Evolutionary conservation across 1,284 basidiomycete genomes (phyloP), one percentile per base, ranked within the genome.

Genomic region (Irpex sp.): DNA sequence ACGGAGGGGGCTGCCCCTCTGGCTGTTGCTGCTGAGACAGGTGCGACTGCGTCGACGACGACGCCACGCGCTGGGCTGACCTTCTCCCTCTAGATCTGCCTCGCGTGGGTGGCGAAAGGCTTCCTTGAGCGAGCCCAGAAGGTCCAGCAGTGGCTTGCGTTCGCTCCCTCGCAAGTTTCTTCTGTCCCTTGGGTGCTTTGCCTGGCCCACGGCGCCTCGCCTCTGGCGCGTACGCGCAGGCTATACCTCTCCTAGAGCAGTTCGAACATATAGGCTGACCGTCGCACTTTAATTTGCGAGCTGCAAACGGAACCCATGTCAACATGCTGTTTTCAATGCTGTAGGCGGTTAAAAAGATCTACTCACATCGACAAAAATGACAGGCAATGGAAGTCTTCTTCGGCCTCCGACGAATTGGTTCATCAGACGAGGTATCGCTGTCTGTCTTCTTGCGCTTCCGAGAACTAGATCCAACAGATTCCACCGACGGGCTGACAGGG

Each of bases 241-340:
- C 67, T 61, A 78, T 73, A 59, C 75, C 71, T 37, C 84, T 83
- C 34, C 77, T 78, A 26, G 67, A 70, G 74, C 89, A 92, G 67
- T 87, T 85, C 11, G 73, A 76, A 68, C 90, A 92, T 5, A 76
- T 73, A 37, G 89, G 89, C 64, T 78, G 79, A 3, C 89, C 89
- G 69, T 89, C 85, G 75, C 89, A 92, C 15, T 84, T 81, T 65
- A 91, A 80, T 73, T 92, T 92, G 61, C 90, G 85, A 59, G 80
- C 89, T 92, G 70, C 3, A 44, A 44, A 2, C 40, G 11, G 4
- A 44, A 44, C 47, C 62, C 31, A 26, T 51, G 26, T 36, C 13
- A 47, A 59, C n/a, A 52, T 4, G 26, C 26, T 26, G 26, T 26
- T 26, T 26, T 26, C 26, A 26, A 26, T 26, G 3, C 26, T 26